Base-by-base conservation (phyloP, 192 early-diverging fungal species). In the Backusella morwellensis region DNA sequence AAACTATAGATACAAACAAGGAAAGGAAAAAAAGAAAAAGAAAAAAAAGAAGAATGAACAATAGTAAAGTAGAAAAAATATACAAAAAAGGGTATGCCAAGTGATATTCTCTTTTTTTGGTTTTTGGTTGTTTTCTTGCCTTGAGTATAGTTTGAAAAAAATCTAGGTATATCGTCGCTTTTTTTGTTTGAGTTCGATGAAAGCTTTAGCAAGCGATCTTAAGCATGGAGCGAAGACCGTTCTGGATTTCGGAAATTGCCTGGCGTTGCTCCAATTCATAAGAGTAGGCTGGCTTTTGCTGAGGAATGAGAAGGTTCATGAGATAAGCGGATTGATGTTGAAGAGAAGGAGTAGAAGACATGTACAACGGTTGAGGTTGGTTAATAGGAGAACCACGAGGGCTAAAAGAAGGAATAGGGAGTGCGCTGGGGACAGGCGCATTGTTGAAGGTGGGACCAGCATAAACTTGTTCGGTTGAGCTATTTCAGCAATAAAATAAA, bases 361-460 rank as follows among this genome's bases (percentile, higher is more conserved):
- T 63, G 56, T 63, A 63, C 56, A 63, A 63, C 56, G 56, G 56
- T n/a, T 83, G 78, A 26, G 40, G 84, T 75, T 21, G 72, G 44
- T 17, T 77, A 73, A 35, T 79, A 75, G 15, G 69, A 74, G 66
- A 77, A 63, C 56, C 56, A 63, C 56, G 56, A 63, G 56, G 56
- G 78, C 74, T 78, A 77, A 85, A 85, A 52, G 85, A 75, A 38
- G 88, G 88, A 66, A 89, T 82, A 34, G 88, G 88, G 50, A 89
- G 70, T 6, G 83, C 81, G 70, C 85, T 83, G 15, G 88, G 85
- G 15, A 85, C 82, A 74, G 88, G 88, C 15, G 88, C 81, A 70
- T 89, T 89, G 52, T 85, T 84, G 77, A 89, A 89, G 29, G 85
- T 85, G 19, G 88, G 86, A 67, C 88, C 88, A 41, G 88, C 88